Evolutionary conservation across 345 rosid species (phyloP), one percentile per base, ranked within the genome.

Genomic region (Corchorus olitorius): DNA sequence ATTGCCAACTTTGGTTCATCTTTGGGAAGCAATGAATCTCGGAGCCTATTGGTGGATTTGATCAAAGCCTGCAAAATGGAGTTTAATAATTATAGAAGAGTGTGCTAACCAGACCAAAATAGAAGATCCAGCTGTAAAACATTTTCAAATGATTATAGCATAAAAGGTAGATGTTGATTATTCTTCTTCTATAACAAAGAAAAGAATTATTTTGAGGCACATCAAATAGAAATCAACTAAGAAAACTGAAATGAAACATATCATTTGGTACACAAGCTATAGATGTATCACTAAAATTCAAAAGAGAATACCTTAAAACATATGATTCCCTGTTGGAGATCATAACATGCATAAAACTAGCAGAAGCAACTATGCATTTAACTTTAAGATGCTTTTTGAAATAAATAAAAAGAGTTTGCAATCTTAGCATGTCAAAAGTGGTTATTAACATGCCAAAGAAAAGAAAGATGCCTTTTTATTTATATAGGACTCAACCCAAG

Each of bases 1-100:
- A 92, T 80, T 41, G 98, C 99, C 83, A 94, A 81, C 84, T 91
- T 97, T 48, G 94, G 94, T 78, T 97, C 98, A 85, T 94, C 99
- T 86, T 87, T 92, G 9, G 99, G 89, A 78, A 94, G 92, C 85
- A 97, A 86, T 1, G 99, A 91, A 79, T 97, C 99, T 76, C 97
- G 85, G 54, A 97, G 87, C 80, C 99, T 87, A 81, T 89, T 90
- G 59, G 97, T 92, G 67, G 99, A 97, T 86, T 97, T 97, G 75
- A 91, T 56, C 86, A 97, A 86, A 58, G 98, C 97, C 99, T 97
- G 95, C 89, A 84, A 3, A 59, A 56, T 8, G 41, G 43, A 37
- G 2, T 63, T 16, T 60, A 33, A 52, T 16, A 53, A 49, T 72
- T 53, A 62, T n/a, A 72, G 72, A 72, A 35, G 8, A 52, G 41